These are phyloP conservation scores for Cucumis sativus DNA, from an alignment of 306 rosid species.

Conservation along the genomic window DNA sequence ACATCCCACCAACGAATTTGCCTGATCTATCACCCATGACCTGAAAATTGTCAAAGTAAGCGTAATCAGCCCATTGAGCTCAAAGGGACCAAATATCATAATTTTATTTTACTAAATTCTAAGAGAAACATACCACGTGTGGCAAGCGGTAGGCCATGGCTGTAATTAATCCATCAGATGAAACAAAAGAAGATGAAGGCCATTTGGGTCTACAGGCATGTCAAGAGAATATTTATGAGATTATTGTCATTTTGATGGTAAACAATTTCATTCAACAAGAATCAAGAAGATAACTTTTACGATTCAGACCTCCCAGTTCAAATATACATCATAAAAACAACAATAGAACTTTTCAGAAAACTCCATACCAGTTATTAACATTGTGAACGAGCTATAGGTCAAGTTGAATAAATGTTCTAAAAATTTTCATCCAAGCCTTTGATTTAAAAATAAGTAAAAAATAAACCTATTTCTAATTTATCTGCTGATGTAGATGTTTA, in stretches of 20 bases:
- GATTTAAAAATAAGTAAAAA: background rate
- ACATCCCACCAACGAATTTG: slow-evolving; percentile 99
- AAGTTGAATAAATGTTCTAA: background rate
- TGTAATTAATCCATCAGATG: slow-evolving; percentile 80
- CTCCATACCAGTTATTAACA: background rate
- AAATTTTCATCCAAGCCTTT: background rate
- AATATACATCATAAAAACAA: background rate
- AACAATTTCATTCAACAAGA: background rate
- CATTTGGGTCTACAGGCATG: slow-evolving; percentile 80
- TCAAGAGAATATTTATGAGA: slow-evolving; percentile 20
- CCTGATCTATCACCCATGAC: slow-evolving; percentile 98
- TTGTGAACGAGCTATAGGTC: background rate
- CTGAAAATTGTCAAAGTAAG: slow-evolving; percentile 32
- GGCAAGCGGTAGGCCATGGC: slow-evolving; percentile 99
- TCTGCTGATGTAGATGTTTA: background rate
- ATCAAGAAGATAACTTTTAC: background rate
- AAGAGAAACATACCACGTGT: slow-evolving; percentile 56
- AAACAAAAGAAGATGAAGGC: slow-evolving; percentile 88
- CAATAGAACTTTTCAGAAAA: background rate
- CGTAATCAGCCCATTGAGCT: background rate
- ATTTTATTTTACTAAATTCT: background rate
- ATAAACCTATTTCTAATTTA: background rate
- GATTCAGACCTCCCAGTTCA: background rate
- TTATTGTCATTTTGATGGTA: background rate
- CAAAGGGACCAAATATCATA: background rate